Conservation (phyloP, 1,284 basidiomycete species). For the Austroboletus rostrupii region DNA sequence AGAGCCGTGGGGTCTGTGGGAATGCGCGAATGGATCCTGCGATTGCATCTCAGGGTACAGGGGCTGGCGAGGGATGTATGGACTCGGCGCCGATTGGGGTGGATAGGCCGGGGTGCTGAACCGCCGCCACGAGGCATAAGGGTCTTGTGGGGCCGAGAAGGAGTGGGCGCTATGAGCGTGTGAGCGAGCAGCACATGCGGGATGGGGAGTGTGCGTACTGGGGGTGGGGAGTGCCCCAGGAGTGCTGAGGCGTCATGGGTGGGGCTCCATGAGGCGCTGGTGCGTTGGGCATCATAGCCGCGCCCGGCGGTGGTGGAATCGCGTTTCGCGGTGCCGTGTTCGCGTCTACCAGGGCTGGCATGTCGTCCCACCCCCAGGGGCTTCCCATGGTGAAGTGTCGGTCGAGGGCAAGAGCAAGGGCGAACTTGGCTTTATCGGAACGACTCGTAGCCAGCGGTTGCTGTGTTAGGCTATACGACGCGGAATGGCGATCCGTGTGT, state of each 20-base stretch:
- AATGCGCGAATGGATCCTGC: constrained; percentile 9
- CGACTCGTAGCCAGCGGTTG: constrained; percentile 12
- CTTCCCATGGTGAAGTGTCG: constrained; percentile 15
- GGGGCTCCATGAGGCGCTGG: constrained; percentile 12
- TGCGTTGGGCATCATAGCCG: constrained; percentile 10
- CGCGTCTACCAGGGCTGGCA: constrained; percentile 27
- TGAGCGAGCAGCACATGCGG: not conserved
- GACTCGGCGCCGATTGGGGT: constrained; percentile 24
- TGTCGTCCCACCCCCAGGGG: constrained; percentile 19
- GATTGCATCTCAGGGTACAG: constrained; percentile 7
- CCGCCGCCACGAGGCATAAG: constrained; percentile 5
- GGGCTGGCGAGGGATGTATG: constrained; percentile 28
- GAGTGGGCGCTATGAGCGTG: constrained; percentile 1
- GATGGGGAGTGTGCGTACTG: constrained; percentile 3
- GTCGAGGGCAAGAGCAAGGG: not conserved
- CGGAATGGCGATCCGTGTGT: constrained; percentile 1
- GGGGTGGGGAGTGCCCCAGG: constrained; percentile 18
- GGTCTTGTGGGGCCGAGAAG: constrained; percentile 18
- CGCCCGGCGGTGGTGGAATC: constrained; percentile 28
- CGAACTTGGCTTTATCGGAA: constrained; percentile 18
- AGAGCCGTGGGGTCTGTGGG: constrained; percentile 7
- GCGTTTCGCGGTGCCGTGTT: not conserved
- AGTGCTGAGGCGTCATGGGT: constrained; percentile 2
- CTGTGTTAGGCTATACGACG: constrained; percentile 20
- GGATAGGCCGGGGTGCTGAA: constrained; percentile 8